These are phyloP conservation scores for Vicia faba DNA, from an alignment of 306 rosid genomes.

Conservation along the genomic window DNA sequence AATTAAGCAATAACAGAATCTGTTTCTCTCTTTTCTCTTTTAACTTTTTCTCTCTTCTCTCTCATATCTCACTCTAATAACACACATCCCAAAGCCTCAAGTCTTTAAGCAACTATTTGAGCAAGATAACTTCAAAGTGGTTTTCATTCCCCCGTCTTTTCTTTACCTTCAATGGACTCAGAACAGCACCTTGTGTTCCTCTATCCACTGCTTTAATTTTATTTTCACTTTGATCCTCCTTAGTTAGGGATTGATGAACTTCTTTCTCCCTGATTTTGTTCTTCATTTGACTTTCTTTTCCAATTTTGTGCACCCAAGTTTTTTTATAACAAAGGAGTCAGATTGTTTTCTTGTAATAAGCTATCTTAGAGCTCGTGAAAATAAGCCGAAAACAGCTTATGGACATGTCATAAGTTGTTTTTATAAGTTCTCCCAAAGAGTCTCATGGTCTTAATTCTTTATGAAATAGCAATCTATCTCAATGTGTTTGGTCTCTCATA, in stretches of 20 bases:
- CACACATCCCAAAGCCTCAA: background rate
- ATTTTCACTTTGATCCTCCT: background rate
- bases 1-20: no score
- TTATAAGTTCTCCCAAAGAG: background rate
- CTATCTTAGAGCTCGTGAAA: background rate
- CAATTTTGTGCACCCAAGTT: background rate
- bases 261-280: background rate
- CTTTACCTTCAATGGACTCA: background rate
- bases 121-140: slow-evolving; percentile 1
- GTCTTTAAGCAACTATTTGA: background rate
- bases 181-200: background rate
- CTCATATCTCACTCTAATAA: no score
- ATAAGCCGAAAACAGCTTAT: background rate
- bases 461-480: background rate
- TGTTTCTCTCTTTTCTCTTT: no score
- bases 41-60: no score
- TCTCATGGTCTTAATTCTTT: background rate
- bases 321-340: no score
- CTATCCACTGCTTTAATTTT: background rate
- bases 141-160: background rate
- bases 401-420: background rate
- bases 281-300: background rate
- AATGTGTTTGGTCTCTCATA: background rate
- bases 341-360: background rate
- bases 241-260: background rate